Base-by-base conservation (phyloP, 257 asterid genomes). In the Gentiana straminea region DNA sequence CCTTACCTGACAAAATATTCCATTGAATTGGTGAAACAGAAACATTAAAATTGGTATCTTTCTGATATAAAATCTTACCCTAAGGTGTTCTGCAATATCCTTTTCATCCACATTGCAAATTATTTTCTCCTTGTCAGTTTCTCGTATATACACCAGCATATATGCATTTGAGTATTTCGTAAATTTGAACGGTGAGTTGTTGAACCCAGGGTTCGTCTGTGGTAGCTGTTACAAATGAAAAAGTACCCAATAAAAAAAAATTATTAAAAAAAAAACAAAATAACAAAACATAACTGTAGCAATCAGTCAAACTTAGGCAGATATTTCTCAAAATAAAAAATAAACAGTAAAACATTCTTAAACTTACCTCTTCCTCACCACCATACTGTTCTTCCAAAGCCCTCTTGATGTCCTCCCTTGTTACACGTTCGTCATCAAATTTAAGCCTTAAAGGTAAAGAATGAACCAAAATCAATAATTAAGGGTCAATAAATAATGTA, bases 91-190 rank as follows among this genome's bases (percentile, higher is more conserved):
- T 49, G 94, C 86, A 66, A 81, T 79, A 69, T 84, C 94, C 75
- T 84, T 81, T 77, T 84, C 94, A 72, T 81, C 94, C 66, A 84
- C 89, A 52, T 74, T 73, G 66, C 94, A 84, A 67, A 84, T 75
- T 64, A 84, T 81, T 65, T 84, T 84, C 49, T 81, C 94, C 74
- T 69, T 59, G 70, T 84, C 94, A 57, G 80, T 76, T 69, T 84
- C 89, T 64, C 94, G 94, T 74, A 84, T 77, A 64, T 84, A 84
- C 65, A 84, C 94, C 63, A 84, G 94, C 94, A 84, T 84, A 67
- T 84, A 84, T n/a, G 94, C 89, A 59, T 84, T 84, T 13, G 94
- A 84, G 69, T 81, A 81, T 64, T 81, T 84, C 64, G 94, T 84
- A 69, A 84, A 84, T 65, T 84, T 84, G 70, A 81, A 84, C 34